Percentiles rank a stretch among this genome's conserved stretches.
Conservation (phyloP, 345 rosid species). For the Lepidium didymum region DNA sequence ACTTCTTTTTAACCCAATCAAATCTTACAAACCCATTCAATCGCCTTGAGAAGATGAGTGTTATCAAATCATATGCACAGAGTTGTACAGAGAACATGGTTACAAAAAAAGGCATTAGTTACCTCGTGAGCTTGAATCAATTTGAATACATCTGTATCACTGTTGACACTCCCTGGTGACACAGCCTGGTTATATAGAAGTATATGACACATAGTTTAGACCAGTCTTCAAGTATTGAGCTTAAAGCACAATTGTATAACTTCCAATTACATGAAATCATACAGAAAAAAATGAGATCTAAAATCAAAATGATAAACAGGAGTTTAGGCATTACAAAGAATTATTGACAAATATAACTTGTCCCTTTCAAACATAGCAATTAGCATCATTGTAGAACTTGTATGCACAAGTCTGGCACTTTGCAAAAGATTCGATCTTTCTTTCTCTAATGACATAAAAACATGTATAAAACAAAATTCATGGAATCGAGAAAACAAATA, state of each 20-base stretch:
- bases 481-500: neutral
- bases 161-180: constrained; percentile 44
- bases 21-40: neutral
- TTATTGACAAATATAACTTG: neutral
- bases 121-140: constrained; percentile 86
- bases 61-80: neutral
- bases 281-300: neutral
- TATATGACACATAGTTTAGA: neutral
- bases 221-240: neutral
- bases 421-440: neutral
- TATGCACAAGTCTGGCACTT: neutral
- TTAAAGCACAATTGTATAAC: neutral
- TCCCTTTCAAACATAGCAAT: neutral
- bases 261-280: neutral
- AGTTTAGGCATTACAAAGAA: neutral
- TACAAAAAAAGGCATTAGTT: neutral
- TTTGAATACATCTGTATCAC: constrained; percentile 48
- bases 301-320: neutral
- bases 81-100: neutral
- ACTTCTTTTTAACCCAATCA: neutral
- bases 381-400: neutral
- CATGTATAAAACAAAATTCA: neutral
- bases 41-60: neutral
- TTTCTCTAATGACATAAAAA: neutral
- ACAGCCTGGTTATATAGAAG: constrained; percentile 40